Evolutionary conservation across 257 asterid species (phyloP), one percentile per base, ranked within the genome.

Genomic region (Dorcoceras hygrometricum): DNA sequence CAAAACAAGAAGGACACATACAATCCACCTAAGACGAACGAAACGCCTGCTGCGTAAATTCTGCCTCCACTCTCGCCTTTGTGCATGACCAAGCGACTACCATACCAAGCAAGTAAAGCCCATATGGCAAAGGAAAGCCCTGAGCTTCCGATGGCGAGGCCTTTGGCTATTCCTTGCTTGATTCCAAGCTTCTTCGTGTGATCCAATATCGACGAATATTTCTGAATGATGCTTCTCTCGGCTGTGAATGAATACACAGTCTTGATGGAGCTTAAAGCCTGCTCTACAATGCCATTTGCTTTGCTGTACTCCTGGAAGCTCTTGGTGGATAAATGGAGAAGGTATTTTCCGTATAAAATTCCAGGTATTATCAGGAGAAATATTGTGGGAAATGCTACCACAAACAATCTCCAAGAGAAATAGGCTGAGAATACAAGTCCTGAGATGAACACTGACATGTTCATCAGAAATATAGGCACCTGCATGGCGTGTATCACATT

Each of bases 91-190:
- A 91, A 75, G 63, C 59, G 89, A 43, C 95, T 91, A 20, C 97
- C 97, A 57, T 91, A 91, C 97, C 97, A 91, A 60, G 97, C 91
- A 50, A 91, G 87, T 70, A 91, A 78, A 18, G 89, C 97, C 97
- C 97, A 91, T 32, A 91, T 91, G 0, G 97, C 96, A 27, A 91
- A 91, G 0, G 91, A 72, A 63, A 91, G 57, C 2, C 97, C 97
- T 0, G 86, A 79, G 55, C 97, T 88, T 20, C 96, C 97, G 16
- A 91, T 72, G 0, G 96, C 96, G 25, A 88, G 79, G 14, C 96
- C 97, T 73, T 91, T 91, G 0, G 91, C 96, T 0, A 86, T 79
- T 4, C 97, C 96, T 79, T 88, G 96, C 57, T 84, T 86, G n/a
- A 91, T 83, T 59, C 97, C 97, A 9, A 84, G 79, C 71, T 70